These are phyloP conservation scores for Aspergillus clavatus DNA, from an alignment of 2,329 filamentous ascomycete genomes.

Conservation along the genomic window DNA sequence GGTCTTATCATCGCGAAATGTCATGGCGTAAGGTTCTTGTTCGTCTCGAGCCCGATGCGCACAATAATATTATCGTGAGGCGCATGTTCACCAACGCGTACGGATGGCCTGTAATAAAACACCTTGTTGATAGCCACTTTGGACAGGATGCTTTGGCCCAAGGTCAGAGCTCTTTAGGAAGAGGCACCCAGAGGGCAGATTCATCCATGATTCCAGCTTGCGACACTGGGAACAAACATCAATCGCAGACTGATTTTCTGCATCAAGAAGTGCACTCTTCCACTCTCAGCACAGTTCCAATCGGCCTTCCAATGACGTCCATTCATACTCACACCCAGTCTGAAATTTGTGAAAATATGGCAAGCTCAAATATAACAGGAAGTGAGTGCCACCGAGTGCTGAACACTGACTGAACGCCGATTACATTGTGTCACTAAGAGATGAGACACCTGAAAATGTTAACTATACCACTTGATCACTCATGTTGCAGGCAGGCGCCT, in stretches of 20 bases:
- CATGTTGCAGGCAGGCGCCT: too few relatives aligned
- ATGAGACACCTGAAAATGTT: too few relatives aligned
- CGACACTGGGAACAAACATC: conserved; percentile 61
- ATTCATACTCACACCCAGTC: neutral
- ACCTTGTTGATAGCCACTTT: conserved; percentile 92
- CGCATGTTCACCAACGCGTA: conserved; percentile 97
- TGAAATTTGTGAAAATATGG: neutral
- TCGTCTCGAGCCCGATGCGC: conserved; percentile 89
- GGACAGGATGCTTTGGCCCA: conserved; percentile 65
- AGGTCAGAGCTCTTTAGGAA: conserved; percentile 63
- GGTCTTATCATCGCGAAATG: conserved; percentile 85
- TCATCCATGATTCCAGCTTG: conserved; percentile 53
- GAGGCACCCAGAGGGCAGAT: conserved; percentile 64
- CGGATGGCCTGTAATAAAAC: conserved; percentile 94
- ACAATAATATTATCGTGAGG: conserved; percentile 97
- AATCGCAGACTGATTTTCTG: conserved; percentile 32
- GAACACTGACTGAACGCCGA: too few relatives aligned
- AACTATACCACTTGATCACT: too few relatives aligned
- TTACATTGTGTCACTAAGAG: too few relatives aligned
- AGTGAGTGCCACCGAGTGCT: conserved; percentile 1
- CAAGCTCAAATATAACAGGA: neutral
- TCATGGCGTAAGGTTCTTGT: conserved; percentile 97
- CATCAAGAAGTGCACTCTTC: neutral
- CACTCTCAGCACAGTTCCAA: neutral
- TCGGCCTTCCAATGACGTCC: neutral